These are phyloP conservation scores for Lithospermum erythrorhizon DNA, from an alignment of 257 asterid genomes.

Conservation along the genomic window DNA sequence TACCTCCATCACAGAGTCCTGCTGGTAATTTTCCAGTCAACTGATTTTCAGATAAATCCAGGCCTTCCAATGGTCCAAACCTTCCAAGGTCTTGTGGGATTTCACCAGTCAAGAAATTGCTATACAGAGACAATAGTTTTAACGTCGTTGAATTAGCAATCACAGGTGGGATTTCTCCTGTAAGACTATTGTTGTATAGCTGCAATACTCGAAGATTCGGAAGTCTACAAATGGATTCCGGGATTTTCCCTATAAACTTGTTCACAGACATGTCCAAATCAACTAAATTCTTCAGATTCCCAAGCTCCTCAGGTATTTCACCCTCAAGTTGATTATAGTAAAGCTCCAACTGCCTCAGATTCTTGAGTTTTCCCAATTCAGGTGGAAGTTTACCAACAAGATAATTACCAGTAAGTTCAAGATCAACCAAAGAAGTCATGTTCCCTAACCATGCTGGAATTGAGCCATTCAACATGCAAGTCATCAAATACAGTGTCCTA, in stretches of 20 bases:
- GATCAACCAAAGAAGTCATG: conserved; percentile 66
- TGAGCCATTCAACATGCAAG: conserved; percentile 52
- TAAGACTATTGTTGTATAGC: conserved; percentile 58
- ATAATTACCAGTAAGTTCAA: conserved; percentile 63
- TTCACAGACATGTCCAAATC: conserved; percentile 78
- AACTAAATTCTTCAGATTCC: conserved; percentile 44
- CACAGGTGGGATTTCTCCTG: conserved; percentile 53
- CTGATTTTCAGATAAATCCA: conserved; percentile 76
- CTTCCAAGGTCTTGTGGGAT: conserved; percentile 58
- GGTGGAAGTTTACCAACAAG: conserved; percentile 51
- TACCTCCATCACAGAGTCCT: conserved; percentile 59
- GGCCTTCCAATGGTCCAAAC: conserved; percentile 38
- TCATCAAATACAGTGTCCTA: conserved; percentile 33
- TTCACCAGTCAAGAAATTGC: conserved; percentile 55
- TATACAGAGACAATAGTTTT: conserved; percentile 58
- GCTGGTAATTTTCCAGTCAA: conserved; percentile 62
- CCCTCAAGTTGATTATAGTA: conserved; percentile 69
- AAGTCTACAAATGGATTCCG: conserved; percentile 52
- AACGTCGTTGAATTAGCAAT: conserved; percentile 55
- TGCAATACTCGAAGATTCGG: conserved; percentile 58
- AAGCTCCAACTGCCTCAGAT: conserved; percentile 64
- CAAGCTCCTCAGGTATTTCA: conserved; percentile 62
- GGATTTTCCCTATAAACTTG: conserved; percentile 43
- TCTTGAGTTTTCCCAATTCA: conserved; percentile 45
- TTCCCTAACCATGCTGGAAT: conserved; percentile 46